These are phyloP conservation scores for Suhomyces choctaworum DNA, from an alignment of 1,139 yeast genomes.

Conservation along the genomic window DNA sequence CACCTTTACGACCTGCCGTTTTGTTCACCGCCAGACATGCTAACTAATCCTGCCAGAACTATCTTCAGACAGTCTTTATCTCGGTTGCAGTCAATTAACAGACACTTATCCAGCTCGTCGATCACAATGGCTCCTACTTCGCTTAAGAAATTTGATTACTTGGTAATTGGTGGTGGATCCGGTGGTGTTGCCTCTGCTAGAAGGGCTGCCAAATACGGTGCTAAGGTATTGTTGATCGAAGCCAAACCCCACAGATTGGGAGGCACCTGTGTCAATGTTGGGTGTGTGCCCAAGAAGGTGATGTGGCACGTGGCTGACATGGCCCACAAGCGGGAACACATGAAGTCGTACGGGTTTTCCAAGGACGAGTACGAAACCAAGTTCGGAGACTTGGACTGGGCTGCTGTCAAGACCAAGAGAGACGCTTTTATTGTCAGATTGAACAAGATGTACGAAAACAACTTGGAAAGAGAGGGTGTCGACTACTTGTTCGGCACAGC, in stretches of 20 bases:
- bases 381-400: slow-evolving; percentile 73
- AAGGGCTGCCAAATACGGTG: slow-evolving; percentile 93
- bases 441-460: slow-evolving; percentile 90
- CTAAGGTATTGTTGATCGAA: slow-evolving; percentile 80
- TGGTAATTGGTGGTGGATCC: slow-evolving; percentile 99
- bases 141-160: slow-evolving; percentile 71
- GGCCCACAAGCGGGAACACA: slow-evolving; percentile 72
- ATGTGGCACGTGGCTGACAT: slow-evolving; percentile 97
- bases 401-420: slow-evolving; percentile 74
- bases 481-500: slow-evolving; percentile 90
- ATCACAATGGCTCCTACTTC: slow-evolving; percentile 52
- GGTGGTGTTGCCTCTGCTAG: slow-evolving; percentile 99
- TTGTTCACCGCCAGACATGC: slow-evolving; percentile 12
- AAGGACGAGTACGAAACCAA: slow-evolving; percentile 55
- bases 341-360: slow-evolving; percentile 77
- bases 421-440: slow-evolving; percentile 86
- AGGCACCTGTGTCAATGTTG: slow-evolving; percentile 98
- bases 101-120: slow-evolving; percentile 30
- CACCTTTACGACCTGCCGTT: too few relatives aligned
- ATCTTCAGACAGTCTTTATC: slow-evolving; percentile 6
- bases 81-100: slow-evolving; percentile 14
- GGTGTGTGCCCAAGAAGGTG: slow-evolving; percentile 97
- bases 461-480: slow-evolving; percentile 84
- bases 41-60: slow-evolving; percentile 12
- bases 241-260: slow-evolving; percentile 70